Conservation (phyloP, 345 rosid genomes). For the Euphorbia pulcherrima region DNA sequence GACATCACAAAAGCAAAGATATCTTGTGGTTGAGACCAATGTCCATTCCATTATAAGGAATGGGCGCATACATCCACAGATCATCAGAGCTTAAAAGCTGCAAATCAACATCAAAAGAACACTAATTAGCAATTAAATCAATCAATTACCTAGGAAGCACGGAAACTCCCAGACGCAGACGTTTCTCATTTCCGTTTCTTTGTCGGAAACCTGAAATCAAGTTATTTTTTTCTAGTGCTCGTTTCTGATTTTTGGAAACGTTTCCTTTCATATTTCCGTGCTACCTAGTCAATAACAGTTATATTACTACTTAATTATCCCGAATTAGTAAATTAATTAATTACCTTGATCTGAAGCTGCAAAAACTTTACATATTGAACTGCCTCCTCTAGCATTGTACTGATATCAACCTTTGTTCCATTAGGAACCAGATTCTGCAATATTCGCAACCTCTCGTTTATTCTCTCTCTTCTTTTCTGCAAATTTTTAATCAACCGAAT, state of each 20-base stretch:
- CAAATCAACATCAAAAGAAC: constrained; percentile 7
- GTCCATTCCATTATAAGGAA: constrained; percentile 84
- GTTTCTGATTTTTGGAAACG: too few relatives aligned
- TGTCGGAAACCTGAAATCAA: too few relatives aligned
- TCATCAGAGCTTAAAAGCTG: constrained; percentile 95
- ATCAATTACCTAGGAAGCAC: too few relatives aligned
- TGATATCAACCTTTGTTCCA: constrained; percentile 88
- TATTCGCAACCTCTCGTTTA: constrained; percentile 68
- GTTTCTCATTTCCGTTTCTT: too few relatives aligned
- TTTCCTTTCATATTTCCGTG: too few relatives aligned
- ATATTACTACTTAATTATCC: background rate
- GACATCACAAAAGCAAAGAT: constrained; percentile 35
- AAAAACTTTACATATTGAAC: constrained; percentile 81
- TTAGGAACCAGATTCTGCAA: constrained; percentile 86
- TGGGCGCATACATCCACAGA: constrained; percentile 93
- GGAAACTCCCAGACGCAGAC: too few relatives aligned
- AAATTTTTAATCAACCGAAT: background rate
- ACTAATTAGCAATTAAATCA: background rate
- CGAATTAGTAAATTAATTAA: background rate
- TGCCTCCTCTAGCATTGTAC: constrained; percentile 97
- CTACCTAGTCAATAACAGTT: background rate
- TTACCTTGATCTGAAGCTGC: constrained; percentile 89
- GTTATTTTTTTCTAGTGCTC: too few relatives aligned
- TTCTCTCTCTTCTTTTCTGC: constrained; percentile 88
- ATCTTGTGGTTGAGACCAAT: constrained; percentile 67